These are phyloP conservation scores for Vanderwaltozyma polyspora DNA, from an alignment of 805 yeast species.

Conservation along the genomic window DNA sequence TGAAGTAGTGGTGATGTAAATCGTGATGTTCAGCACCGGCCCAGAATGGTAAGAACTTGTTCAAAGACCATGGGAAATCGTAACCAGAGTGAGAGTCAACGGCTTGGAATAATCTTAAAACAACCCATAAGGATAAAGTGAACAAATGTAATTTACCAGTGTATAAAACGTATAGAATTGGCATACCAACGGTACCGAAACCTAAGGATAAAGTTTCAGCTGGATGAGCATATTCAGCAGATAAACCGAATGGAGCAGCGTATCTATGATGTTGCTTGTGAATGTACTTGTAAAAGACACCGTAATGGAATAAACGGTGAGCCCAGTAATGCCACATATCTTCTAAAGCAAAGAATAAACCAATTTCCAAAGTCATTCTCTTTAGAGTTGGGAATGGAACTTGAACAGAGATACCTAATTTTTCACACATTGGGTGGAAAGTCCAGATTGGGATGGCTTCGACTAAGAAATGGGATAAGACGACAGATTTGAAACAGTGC, in stretches of 20 bases:
- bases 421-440: slow-evolving; percentile 84
- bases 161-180: slow-evolving; percentile 69
- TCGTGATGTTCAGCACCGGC: slow-evolving; percentile 99
- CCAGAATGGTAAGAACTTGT: slow-evolving; percentile 90
- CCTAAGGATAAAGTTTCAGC: slow-evolving; percentile 85
- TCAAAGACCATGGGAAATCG: slow-evolving; percentile 94
- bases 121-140: slow-evolving; percentile 84
- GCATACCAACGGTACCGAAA: slow-evolving; percentile 93
- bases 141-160: slow-evolving; percentile 72
- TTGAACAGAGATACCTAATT: slow-evolving; percentile 60
- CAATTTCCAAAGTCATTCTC: slow-evolving; percentile 54
- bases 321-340: slow-evolving; percentile 97
- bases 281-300: slow-evolving; percentile 79
- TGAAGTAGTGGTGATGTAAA: slow-evolving; percentile 90
- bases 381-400: slow-evolving; percentile 76
- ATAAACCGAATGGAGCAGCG: slow-evolving; percentile 94
- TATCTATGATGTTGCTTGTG: slow-evolving; percentile 97
- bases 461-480: slow-evolving; percentile 78
- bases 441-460: slow-evolving; percentile 97
- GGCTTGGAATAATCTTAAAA: slow-evolving; percentile 85
- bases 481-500: slow-evolving; percentile 80
- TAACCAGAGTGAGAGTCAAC: slow-evolving; percentile 97
- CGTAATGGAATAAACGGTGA: slow-evolving; percentile 83
- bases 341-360: slow-evolving; percentile 72
- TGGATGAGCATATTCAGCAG: slow-evolving; percentile 98